phyloP scores from a whole-genome alignment of 2,329 filamentous ascomycete species.

The Aspergillus candidus region DNA sequence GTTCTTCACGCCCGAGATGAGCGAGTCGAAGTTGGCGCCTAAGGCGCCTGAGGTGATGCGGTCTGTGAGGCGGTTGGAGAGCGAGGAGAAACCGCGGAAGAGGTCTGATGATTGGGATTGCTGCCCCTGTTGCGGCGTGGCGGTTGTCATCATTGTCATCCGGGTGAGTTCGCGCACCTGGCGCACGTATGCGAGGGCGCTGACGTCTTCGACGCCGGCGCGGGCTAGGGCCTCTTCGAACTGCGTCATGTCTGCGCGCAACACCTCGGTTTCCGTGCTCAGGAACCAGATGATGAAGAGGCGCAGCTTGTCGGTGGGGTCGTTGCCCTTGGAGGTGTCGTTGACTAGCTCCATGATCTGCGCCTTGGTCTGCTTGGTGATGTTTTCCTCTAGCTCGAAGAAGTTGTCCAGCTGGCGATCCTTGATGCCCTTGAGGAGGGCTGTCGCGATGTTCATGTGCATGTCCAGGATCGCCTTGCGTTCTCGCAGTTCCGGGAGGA shows the following conservation, averaged over 20 bases:
- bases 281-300: constrained; percentile 97
- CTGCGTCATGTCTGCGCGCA: constrained; percentile 71
- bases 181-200: constrained; percentile 76
- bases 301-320: constrained; percentile 82
- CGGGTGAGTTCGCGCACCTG: constrained; percentile 90
- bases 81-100: constrained; percentile 87
- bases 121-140: constrained; percentile 57
- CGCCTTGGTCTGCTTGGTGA: constrained; percentile 82
- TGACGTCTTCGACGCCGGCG: constrained; percentile 65
- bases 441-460: constrained; percentile 97
- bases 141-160: constrained; percentile 95
- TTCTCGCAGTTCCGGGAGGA: constrained; percentile 85
- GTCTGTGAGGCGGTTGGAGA: constrained; percentile 87
- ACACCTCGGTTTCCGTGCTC: constrained; percentile 84
- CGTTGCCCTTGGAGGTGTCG: constrained; percentile 71
- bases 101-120: constrained; percentile 63
- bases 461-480: constrained; percentile 91
- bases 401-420: constrained; percentile 92
- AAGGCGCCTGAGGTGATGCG: constrained; percentile 88
- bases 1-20: constrained; percentile 95
- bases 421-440: constrained; percentile 75
- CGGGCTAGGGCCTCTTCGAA: constrained; percentile 78
- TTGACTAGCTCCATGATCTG: constrained; percentile 85
- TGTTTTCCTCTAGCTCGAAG: constrained; percentile 89
- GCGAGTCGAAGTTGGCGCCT: constrained; percentile 80